Conservation (phyloP, 192 early-diverging fungal species). For the Spizellomyces sp. region DNA sequence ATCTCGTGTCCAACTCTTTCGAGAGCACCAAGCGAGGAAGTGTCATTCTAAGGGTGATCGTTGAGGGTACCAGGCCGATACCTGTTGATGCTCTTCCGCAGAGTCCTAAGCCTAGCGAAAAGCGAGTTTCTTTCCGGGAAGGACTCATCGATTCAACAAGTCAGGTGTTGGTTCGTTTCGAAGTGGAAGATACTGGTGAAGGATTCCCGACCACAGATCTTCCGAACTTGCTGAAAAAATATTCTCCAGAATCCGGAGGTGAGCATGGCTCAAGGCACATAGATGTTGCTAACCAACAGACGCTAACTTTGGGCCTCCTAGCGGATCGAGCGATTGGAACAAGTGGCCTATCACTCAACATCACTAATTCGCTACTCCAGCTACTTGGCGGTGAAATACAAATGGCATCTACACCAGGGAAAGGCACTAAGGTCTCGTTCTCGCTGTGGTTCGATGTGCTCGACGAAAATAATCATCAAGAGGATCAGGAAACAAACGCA, state of each 20-base stretch:
- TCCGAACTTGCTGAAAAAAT: constrained; percentile 25
- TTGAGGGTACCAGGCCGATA: constrained; percentile 11
- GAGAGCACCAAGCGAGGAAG: constrained; percentile 19
- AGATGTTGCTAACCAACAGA: too few relatives aligned
- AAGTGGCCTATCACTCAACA: constrained; percentile 24
- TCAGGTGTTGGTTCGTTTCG: constrained; percentile 22
- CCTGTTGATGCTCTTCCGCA: not conserved
- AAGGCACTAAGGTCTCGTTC: constrained; percentile 22
- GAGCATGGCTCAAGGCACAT: too few relatives aligned
- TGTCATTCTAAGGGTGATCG: constrained; percentile 16
- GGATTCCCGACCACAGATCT: constrained; percentile 13
- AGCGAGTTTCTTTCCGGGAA: not conserved
- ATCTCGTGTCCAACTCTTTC: constrained; percentile 28
- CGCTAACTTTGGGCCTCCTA: constrained; percentile 2
- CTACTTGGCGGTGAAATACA: constrained; percentile 28
- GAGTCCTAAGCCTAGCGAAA: not conserved
- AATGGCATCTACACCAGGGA: constrained; percentile 3
- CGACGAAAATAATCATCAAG: not conserved
- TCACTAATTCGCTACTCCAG: constrained; percentile 21
- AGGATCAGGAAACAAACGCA: not conserved
- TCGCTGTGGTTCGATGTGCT: constrained; percentile 23
- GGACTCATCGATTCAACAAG: not conserved
- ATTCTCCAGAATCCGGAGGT: constrained; percentile 8
- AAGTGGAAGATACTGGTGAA: constrained; percentile 30
- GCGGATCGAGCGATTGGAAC: constrained; percentile 23